Base-by-base conservation (phyloP, 495 filamentous ascomycete genomes). In the Penicillium pancosmium region DNA sequence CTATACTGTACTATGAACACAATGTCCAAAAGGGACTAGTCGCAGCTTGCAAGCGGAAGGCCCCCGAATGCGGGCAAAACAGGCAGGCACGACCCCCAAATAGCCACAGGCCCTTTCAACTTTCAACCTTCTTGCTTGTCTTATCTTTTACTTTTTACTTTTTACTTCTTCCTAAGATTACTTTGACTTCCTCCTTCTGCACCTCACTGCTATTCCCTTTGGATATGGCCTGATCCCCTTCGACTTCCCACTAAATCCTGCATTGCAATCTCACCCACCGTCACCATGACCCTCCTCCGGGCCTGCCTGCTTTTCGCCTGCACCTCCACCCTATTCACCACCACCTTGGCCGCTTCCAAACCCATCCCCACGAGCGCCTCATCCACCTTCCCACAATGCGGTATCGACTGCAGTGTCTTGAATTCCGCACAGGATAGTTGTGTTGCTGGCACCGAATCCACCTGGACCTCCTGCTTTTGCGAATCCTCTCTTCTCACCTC, bases 391-490 rank as follows among this genome's bases (percentile, higher is more conserved):
- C 84, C 84, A 15, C 54, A 68, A 36, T 87, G 84, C 63, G 84
- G 76, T 21, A 55, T 79, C 41, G 52, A 65, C 54, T 87, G 84
- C 59, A 48, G 69, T 5, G 27, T 66, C 51, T 77, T 87, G 55
- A 51, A 63, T 21, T 59, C 76, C 38, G 83, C 83, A 34, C 74
- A 81, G 55, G 55, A 53, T 21, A 70, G 64, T 34, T 87, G 84
- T n/a, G 65, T 72, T 11, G 59, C 66, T 8, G 67, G 68, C 18
- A 67, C 64, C 52, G 57, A 72, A 49, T 62, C 67, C 18, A 72
- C 66, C 59, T 82, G 81, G 66, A 72, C 80, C 54, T 75, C 75
- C 23, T 87, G 84, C 63, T 83, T 86, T 72, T 87, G 84, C 68
- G 72, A 79, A 59, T 82, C 78, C 12, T 55, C 68, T 11, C 54